Percentiles rank a stretch among this genome's conserved stretches.
Conservation (phyloP, 805 yeast species). For the Yarrowia osloensis region DNA sequence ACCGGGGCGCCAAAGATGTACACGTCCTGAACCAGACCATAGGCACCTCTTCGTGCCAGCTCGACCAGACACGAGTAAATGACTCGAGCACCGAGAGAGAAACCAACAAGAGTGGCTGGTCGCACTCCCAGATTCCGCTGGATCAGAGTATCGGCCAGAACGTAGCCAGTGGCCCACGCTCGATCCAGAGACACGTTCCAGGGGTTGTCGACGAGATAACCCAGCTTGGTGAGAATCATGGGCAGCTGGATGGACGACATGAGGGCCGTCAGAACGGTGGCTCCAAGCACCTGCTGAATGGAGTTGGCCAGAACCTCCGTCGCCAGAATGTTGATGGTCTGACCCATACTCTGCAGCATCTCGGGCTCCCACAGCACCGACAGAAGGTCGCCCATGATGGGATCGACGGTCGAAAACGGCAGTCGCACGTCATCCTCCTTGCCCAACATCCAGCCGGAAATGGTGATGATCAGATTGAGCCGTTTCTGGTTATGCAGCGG, state of each 20-base stretch:
- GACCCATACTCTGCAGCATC: conserved; percentile 93
- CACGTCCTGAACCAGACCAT: conserved; percentile 87
- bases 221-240: conserved; percentile 83
- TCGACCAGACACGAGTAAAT: conserved; percentile 88
- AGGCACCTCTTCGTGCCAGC: conserved; percentile 80
- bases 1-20: conserved; percentile 85
- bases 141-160: conserved; percentile 86
- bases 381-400: conserved; percentile 94
- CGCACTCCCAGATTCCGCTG: conserved; percentile 87
- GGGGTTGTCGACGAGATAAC: conserved; percentile 90
- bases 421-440: conserved; percentile 91
- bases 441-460: conserved; percentile 98
- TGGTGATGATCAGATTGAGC: conserved; percentile 81
- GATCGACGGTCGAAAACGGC: conserved; percentile 95
- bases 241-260: conserved; percentile 94
- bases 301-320: conserved; percentile 91
- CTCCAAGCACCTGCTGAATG: conserved; percentile 92
- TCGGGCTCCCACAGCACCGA: conserved; percentile 98
- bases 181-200: conserved; percentile 97
- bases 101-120: conserved; percentile 90
- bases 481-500: conserved; percentile 91
- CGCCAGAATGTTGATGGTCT: conserved; percentile 89
- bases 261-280: conserved; percentile 81
- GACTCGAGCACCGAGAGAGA: conserved; percentile 89
- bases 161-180: conserved; percentile 94